Conservation (phyloP, 139 green algal genomes). For the Tetradesmus lagerheimii region DNA sequence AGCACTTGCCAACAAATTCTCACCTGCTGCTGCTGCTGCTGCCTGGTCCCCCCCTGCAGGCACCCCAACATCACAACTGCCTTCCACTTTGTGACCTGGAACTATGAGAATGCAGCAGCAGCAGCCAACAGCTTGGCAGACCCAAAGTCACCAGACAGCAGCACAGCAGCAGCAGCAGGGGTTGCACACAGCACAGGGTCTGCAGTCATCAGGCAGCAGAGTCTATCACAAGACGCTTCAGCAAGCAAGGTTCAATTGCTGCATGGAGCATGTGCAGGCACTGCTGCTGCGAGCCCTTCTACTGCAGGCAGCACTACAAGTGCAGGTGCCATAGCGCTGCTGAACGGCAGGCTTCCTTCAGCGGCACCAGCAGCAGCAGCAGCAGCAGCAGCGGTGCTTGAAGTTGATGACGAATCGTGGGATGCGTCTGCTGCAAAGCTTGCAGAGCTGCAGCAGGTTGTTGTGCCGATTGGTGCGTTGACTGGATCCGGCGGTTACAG, state of each 20-base stretch:
- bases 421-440: not conserved
- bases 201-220: not conserved
- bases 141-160: not conserved
- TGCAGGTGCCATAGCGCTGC: not conserved
- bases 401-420: not conserved
- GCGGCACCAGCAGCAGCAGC: not conserved
- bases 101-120: not conserved
- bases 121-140: not conserved
- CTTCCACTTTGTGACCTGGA: constrained; percentile 40
- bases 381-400: too few relatives aligned
- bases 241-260: not conserved
- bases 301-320: not conserved
- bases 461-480: not conserved
- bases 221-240: not conserved
- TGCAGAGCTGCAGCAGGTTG: not conserved
- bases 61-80: constrained; percentile 18
- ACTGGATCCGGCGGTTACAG: not conserved
- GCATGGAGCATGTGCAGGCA: not conserved
- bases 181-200: not conserved
- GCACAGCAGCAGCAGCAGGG: not conserved
- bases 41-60: not conserved
- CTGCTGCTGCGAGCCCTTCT: not conserved
- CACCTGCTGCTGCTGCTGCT: not conserved
- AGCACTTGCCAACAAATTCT: too few relatives aligned
- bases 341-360: not conserved